Percentiles rank a stretch among this genome's conserved stretches.
These are phyloP conservation scores for Talaromyces sp. DNA, from an alignment of 2,329 filamentous ascomycete species.

Conservation along the genomic window DNA sequence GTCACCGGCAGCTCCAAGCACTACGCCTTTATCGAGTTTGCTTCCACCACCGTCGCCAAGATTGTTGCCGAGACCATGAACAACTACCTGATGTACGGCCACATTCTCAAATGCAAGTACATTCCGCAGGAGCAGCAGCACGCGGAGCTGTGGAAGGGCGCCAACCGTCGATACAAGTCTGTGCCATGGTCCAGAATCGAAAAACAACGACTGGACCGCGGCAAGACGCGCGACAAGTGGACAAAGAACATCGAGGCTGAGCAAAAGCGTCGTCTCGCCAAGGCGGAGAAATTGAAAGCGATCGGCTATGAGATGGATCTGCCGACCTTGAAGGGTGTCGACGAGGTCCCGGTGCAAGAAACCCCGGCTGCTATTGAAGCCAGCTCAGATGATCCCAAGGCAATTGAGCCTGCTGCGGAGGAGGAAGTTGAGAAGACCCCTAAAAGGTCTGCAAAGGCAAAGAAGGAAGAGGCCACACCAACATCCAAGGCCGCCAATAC, in stretches of 20 bases:
- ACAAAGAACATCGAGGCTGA: slow-evolving; percentile 68
- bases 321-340: slow-evolving; percentile 63
- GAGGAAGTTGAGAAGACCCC: slow-evolving; percentile 19
- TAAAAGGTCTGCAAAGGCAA: slow-evolving; percentile 30
- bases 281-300: slow-evolving; percentile 69
- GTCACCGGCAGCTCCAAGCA: slow-evolving; percentile 88
- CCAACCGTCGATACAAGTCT: slow-evolving; percentile 82
- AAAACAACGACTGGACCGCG: slow-evolving; percentile 67
- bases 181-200: slow-evolving; percentile 85
- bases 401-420: slow-evolving; percentile 22
- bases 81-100: slow-evolving; percentile 92
- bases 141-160: slow-evolving; percentile 79
- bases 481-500: slow-evolving; percentile 2
- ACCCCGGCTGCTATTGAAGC: slow-evolving; percentile 21
- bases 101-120: slow-evolving; percentile 82
- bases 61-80: slow-evolving; percentile 96
- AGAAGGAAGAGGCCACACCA: slow-evolving; percentile 16
- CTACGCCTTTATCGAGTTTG: slow-evolving; percentile 91
- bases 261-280: slow-evolving; percentile 61
- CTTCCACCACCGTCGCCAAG: slow-evolving; percentile 69
- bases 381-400: slow-evolving; percentile 8
- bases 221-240: slow-evolving; percentile 73
- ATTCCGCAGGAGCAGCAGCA: slow-evolving; percentile 74
- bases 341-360: slow-evolving; percentile 45
- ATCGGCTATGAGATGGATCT: slow-evolving; percentile 79